Evolutionary conservation across 192 early-diverging fungal genomes (phyloP).

Genomic region (Lobosporangium transversale): DNA sequence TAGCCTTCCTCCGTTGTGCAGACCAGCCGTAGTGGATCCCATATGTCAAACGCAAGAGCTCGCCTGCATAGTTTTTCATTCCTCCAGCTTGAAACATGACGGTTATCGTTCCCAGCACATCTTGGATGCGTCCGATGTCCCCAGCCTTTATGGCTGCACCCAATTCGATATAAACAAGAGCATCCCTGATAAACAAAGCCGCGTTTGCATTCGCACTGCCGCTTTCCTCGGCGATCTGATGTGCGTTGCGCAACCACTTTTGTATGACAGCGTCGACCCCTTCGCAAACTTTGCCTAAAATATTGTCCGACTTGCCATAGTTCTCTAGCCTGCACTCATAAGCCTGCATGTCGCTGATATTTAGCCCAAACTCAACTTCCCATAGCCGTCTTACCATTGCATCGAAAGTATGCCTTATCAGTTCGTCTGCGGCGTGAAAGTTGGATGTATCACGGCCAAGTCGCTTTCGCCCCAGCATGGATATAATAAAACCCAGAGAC

Average conservation of each 20-base stretch:
- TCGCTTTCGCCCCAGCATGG: not conserved
- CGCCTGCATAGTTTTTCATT: constrained; percentile 14
- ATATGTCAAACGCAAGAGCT: constrained; percentile 13
- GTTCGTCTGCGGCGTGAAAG: not conserved
- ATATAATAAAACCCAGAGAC: not conserved
- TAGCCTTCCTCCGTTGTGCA: not conserved
- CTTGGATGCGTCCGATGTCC: constrained; percentile 21
- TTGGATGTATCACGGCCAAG: not conserved
- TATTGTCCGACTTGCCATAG: not conserved
- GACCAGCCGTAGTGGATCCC: constrained; percentile 11
- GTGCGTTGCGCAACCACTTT: too few relatives aligned
- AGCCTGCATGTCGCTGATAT: not conserved
- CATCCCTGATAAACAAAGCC: constrained; percentile 8
- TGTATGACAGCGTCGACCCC: too few relatives aligned
- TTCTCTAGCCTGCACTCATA: not conserved
- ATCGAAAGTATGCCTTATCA: not conserved
- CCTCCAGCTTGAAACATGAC: constrained; percentile 15
- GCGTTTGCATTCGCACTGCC: too few relatives aligned
- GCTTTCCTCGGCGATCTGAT: not conserved
- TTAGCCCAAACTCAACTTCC: not conserved
- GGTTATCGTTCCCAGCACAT: constrained; percentile 1
- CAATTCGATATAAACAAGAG: constrained; percentile 11
- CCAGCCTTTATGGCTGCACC: constrained; percentile 14
- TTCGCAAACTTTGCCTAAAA: too few relatives aligned
- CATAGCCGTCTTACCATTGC: not conserved